Percentiles rank a stretch among this genome's conserved stretches.
These are phyloP conservation scores for Fremontodendron californicum DNA, from an alignment of 345 rosid species.

Conservation along the genomic window DNA sequence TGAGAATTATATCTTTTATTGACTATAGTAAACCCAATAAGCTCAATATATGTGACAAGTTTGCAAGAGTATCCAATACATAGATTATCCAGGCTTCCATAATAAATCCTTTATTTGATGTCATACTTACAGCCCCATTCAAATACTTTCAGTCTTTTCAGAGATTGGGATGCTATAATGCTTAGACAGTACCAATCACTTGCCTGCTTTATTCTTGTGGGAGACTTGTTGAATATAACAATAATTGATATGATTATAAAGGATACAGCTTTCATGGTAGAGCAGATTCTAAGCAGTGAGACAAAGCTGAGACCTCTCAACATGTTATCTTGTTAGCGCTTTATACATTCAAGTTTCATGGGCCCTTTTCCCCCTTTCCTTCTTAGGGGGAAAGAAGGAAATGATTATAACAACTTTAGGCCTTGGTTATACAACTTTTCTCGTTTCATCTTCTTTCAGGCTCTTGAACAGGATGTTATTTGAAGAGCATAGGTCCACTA, in stretches of 20 bases:
- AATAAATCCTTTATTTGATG: not conserved
- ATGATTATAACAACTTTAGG: not conserved
- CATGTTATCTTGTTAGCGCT: not conserved
- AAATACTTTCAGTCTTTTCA: not conserved
- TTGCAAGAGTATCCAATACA: not conserved
- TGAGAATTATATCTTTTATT: not conserved
- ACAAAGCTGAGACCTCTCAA: not conserved
- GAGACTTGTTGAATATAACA: not conserved
- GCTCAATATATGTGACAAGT: not conserved
- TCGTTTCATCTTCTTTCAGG: not conserved
- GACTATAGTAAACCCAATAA: not conserved
- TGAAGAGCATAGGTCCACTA: not conserved
- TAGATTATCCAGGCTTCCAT: not conserved
- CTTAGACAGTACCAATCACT: not conserved
- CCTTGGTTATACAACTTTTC: not conserved
- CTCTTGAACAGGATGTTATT: not conserved
- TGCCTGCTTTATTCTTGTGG: not conserved
- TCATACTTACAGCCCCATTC: not conserved
- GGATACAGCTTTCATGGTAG: not conserved
- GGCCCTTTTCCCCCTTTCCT: not conserved
- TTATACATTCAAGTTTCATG: not conserved
- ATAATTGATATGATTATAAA: too few relatives aligned
- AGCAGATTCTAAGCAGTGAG: not conserved
- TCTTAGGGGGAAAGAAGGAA: not conserved
- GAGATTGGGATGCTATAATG: not conserved